A percentile compares a stretch with the other conserved stretches of the same genome.
phyloP scores from a whole-genome alignment of 2,329 filamentous ascomycete genomes.

The Conoideocrella luteorostrata region DNA sequence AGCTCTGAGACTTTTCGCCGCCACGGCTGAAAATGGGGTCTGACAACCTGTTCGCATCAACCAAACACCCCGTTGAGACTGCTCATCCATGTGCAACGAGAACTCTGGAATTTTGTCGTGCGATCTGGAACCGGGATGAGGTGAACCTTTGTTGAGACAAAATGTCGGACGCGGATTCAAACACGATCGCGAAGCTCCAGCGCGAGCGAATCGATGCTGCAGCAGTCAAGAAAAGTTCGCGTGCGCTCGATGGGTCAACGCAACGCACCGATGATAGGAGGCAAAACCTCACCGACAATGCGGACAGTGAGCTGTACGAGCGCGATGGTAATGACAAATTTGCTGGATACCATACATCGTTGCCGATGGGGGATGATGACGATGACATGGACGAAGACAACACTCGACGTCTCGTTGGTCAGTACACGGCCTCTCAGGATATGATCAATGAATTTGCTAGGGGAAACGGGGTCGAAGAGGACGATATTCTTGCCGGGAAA shows the following conservation, averaged over 20 bases:
- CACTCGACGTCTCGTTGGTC: slow-evolving; percentile 76
- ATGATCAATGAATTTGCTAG: slow-evolving; percentile 93
- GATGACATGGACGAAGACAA: slow-evolving; percentile 72
- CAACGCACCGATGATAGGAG: slow-evolving; percentile 87
- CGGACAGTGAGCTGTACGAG: slow-evolving; percentile 85
- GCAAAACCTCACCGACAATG: slow-evolving; percentile 82
- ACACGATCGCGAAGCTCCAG: slow-evolving; percentile 80
- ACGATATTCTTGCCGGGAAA: slow-evolving; percentile 76
- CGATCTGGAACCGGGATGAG: slow-evolving; percentile 38
- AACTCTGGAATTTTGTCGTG: slow-evolving; percentile 26
- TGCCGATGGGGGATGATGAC: slow-evolving; percentile 72
- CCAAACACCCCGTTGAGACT: slow-evolving; percentile 14
- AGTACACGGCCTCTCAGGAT: slow-evolving; percentile 88
- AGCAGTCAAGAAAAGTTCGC: slow-evolving; percentile 73
- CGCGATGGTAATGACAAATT: slow-evolving; percentile 72
- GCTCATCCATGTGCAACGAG: slow-evolving; percentile 31
- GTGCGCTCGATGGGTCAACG: slow-evolving; percentile 68
- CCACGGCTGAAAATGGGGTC: slow-evolving; percentile 9
- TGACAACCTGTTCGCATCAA: slow-evolving; percentile 10
- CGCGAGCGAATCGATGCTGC: slow-evolving; percentile 83
- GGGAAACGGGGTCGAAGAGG: slow-evolving; percentile 81
- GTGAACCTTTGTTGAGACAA: slow-evolving; percentile 30
- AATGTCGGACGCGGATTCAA: slow-evolving; percentile 78
- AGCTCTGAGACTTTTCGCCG: slow-evolving; percentile 25
- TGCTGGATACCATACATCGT: slow-evolving; percentile 84